Base-by-base conservation (phyloP, 805 yeast genomes). In the Candida ipomoeae region DNA sequence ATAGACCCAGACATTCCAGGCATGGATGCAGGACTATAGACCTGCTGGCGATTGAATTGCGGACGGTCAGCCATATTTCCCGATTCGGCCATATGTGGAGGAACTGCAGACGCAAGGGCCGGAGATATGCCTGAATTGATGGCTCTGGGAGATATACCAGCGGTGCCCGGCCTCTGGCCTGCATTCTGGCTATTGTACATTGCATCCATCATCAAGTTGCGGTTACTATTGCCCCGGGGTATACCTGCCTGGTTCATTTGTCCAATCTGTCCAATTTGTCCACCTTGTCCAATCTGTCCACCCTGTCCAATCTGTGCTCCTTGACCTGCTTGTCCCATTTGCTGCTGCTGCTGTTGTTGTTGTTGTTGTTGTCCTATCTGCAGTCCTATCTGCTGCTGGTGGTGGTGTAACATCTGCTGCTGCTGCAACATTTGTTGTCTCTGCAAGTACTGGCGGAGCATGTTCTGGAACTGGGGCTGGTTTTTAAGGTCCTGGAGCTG, bases 391-490 rank as follows among this genome's bases (percentile, higher is more conserved):
- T 11, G 23, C 17, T 10, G 39, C 7, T 15, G 15, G 58, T 43
- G n/a, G n/a, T 41, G 56, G 39, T 50, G 49, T 50, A 49, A 56
- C 47, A 46, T 44, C 39, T 45, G 49, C 44, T 68, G 71, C 40
- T 61, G 78, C 43, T 75, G 72, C 53, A 55, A 60, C 51, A 60
- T 64, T 56, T 69, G 80, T 51, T 67, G 78, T 42, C 70, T 60
- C 55, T 69, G 77, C 54, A 69, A 62, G 61, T 71, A 72, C 53
- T 63, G 66, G 44, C 70, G 60, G 65, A 75, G 62, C 53, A 70
- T 69, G 32, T 68, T 69, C 56, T 69, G 77, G 48, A 70, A 68
- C 54, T 72, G 78, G 3, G 76, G 74, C 56, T 72, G 78, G 54
- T 62, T 69, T 52, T 68, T 68, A 50, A 71, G 60, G 50, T 70